phyloP scores from a whole-genome alignment of 257 asterid genomes.

The Oldenlandia corymbosa region DNA sequence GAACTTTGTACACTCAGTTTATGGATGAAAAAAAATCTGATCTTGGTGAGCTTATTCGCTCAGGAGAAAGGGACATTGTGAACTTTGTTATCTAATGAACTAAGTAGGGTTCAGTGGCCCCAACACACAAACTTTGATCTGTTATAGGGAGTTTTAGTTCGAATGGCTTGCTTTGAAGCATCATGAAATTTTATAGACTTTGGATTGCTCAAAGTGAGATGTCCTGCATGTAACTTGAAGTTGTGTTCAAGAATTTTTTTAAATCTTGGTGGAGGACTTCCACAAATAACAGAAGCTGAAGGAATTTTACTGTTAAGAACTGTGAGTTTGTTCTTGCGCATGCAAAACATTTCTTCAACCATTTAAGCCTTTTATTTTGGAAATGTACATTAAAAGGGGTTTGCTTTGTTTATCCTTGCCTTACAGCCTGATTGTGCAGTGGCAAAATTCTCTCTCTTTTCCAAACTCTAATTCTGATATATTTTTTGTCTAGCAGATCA shows the following conservation, averaged over 20 bases:
- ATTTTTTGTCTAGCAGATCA: neutral
- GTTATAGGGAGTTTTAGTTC: neutral
- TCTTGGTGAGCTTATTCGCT: neutral
- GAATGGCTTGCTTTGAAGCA: neutral
- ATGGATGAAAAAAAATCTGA: neutral
- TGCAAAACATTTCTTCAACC: too few relatives aligned
- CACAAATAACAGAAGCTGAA: neutral
- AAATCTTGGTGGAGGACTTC: neutral
- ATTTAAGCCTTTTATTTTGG: too few relatives aligned
- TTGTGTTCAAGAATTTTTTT: too few relatives aligned
- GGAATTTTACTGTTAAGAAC: too few relatives aligned
- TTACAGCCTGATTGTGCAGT: too few relatives aligned
- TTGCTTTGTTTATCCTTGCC: neutral
- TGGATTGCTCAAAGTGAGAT: neutral
- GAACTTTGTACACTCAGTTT: neutral
- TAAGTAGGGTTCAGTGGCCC: neutral
- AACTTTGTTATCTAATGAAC: neutral
- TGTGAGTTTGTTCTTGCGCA: too few relatives aligned
- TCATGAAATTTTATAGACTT: neutral
- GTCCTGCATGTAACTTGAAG: neutral
- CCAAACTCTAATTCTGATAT: neutral
- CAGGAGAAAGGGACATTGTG: neutral
- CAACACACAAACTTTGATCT: neutral
- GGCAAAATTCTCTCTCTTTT: too few relatives aligned
- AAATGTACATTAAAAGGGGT: too few relatives aligned